Percentiles rank a stretch among this genome's conserved stretches.
These are phyloP conservation scores for Takashimella koratensis DNA, from an alignment of 1,284 basidiomycete species.

Conservation along the genomic window DNA sequence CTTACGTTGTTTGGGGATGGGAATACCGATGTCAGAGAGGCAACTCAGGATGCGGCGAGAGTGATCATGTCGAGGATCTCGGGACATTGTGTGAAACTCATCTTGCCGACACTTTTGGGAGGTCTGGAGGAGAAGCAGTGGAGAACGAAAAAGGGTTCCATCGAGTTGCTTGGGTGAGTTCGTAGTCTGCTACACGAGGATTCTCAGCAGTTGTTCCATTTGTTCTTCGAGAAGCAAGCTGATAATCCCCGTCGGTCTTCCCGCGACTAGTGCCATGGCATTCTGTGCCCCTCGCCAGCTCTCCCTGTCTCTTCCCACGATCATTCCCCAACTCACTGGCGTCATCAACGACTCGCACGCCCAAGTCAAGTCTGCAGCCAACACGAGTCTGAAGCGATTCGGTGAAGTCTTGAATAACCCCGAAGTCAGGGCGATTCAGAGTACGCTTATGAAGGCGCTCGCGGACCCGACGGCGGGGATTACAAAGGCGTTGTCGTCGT, in stretches of 20 bases:
- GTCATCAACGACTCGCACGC: slow-evolving; percentile 97
- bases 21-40: slow-evolving; percentile 85
- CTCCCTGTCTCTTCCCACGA: slow-evolving; percentile 89
- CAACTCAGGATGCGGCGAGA: slow-evolving; percentile 85
- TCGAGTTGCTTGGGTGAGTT: slow-evolving; percentile 80
- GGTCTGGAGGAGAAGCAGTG: slow-evolving; percentile 98
- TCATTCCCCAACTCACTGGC: slow-evolving; percentile 90
- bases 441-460: slow-evolving; percentile 89
- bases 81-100: slow-evolving; percentile 88
- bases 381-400: slow-evolving; percentile 94
- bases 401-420: slow-evolving; percentile 94
- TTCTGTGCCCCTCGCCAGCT: slow-evolving; percentile 96
- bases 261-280: slow-evolving; percentile 81
- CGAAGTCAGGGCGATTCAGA: slow-evolving; percentile 88
- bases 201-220: background rate
- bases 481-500: slow-evolving; percentile 69
- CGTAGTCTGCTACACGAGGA: background rate
- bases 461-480: slow-evolving; percentile 91
- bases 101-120: slow-evolving; percentile 82
- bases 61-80: slow-evolving; percentile 96
- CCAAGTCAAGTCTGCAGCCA: slow-evolving; percentile 90
- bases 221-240: background rate
- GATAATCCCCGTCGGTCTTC: no score
- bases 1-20: slow-evolving; percentile 87
- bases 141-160: slow-evolving; percentile 96